Base-by-base conservation (phyloP, 139 green algal genomes). In the Yamagishiella unicocca region DNA sequence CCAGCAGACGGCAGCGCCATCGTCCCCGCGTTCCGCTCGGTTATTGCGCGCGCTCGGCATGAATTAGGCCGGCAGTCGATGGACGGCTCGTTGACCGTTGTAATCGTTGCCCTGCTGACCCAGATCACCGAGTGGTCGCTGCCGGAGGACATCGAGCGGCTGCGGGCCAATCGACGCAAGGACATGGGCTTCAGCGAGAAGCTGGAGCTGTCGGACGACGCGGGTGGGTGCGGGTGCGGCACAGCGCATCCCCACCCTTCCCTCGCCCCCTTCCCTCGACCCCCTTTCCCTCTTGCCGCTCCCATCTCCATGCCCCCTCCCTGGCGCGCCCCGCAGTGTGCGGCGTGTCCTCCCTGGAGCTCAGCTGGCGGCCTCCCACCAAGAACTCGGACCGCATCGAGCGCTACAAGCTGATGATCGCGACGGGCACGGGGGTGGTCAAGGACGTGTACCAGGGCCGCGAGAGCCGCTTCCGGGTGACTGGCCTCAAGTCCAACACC, bases 341-440 rank as follows among this genome's bases (percentile, higher is more conserved):
- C 33, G 77, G 79, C 35, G 64, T 85, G n/a, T 87, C 91, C 75
- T 86, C 75, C 68, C 89, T 96, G 45, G 89, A 95, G 88, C 80
- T 97, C n/a, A 71, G 73, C 10, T 98, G 96, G 95, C 85, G 89
- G 35, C 91, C 95, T 14, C 95, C 96, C 33, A 97, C 94, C 66
- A 97, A 96, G 82, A 96, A 97, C 83, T 81, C 88, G 5, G 94
- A 98, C 75, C 91, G 92, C 66, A 94, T 98, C 37, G 87, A 94
- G 35, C 81, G 85, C 33, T 98, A 95, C 90, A 98, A 98, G 92
- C 90, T 98, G 21, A 98, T 98, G 96, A 89, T 98, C 42, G 94
- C 96, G 25, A 97, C 92, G 9, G 91, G 88, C 83, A 96, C 93
- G 46, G 95, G 96, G 3, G 94, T 96, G 64, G 96, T 97, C 21